Percentiles rank a stretch among this genome's conserved stretches.
Evolutionary conservation across 768 basidiomycete genomes (phyloP).

Genomic region (Leccinum rimulosum): DNA sequence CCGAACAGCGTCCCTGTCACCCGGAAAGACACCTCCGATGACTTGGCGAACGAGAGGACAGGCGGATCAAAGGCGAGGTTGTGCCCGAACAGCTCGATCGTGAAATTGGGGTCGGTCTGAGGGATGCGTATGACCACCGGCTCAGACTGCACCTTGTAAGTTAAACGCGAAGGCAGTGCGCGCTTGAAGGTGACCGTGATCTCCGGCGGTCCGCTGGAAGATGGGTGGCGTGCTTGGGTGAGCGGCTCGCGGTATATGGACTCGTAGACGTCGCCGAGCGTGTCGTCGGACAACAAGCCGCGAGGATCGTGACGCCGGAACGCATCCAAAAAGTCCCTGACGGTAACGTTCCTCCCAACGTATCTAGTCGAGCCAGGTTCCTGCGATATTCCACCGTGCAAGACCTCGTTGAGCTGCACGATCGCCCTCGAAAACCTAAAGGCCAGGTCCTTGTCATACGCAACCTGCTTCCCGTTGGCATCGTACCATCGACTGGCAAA

Average conservation of each 20-base stretch:
- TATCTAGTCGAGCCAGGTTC: conserved; percentile 55
- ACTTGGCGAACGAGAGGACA: conserved; percentile 73
- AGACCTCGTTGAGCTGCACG: conserved; percentile 83
- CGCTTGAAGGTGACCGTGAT: conserved; percentile 69
- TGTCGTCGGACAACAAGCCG: conserved; percentile 66
- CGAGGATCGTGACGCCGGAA: conserved; percentile 79
- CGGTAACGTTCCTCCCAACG: conserved; percentile 57
- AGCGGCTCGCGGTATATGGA: conserved; percentile 74
- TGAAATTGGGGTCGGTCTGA: conserved; percentile 77
- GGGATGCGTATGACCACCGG: conserved; percentile 85
- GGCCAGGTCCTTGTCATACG: conserved; percentile 81
- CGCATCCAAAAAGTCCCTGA: conserved; percentile 78
- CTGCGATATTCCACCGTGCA: conserved; percentile 73
- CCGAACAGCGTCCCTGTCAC: conserved; percentile 87
- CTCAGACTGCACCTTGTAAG: conserved; percentile 86
- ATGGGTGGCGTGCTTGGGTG: conserved; percentile 60
- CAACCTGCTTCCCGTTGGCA: conserved; percentile 73
- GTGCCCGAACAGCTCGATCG: conserved; percentile 82
- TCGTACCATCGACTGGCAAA: conserved; percentile 92
- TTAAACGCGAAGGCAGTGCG: conserved; percentile 71
- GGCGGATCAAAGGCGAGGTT: conserved; percentile 88
- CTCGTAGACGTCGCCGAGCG: conserved; percentile 73
- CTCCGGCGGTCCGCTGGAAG: conserved; percentile 42
- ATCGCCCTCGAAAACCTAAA: conserved; percentile 75
- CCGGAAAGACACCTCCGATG: conserved; percentile 83